A percentile compares a stretch with the other conserved stretches of the same genome.
These are phyloP conservation scores for Kazachstania sp. DNA, from an alignment of 1,139 yeast species.

Conservation along the genomic window DNA sequence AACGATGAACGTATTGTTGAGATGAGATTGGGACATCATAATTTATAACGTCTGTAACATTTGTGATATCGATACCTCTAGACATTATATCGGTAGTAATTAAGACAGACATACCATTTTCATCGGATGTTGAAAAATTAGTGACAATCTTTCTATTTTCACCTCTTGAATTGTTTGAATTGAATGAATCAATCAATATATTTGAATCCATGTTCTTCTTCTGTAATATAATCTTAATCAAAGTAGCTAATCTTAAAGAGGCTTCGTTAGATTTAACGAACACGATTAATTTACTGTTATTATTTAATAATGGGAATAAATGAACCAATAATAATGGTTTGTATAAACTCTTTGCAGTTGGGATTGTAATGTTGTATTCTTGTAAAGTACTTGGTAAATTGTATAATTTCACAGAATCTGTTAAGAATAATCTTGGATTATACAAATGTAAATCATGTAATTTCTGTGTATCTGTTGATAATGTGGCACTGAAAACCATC, in stretches of 20 bases:
- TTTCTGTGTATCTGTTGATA: conserved; percentile 88
- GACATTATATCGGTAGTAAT: conserved; percentile 91
- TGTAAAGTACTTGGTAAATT: conserved; percentile 48
- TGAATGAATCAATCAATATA: conserved; percentile 32
- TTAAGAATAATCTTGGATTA: conserved; percentile 63
- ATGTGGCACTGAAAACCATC: conserved; percentile 83
- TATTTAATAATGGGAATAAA: conserved; percentile 33
- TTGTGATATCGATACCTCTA: conserved; percentile 79
- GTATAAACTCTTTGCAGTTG: conserved; percentile 48
- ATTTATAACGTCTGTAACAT: conserved; percentile 70
- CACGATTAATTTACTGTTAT: conserved; percentile 37
- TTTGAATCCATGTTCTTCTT: conserved; percentile 15
- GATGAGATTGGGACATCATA: conserved; percentile 86
- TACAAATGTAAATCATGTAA: conserved; percentile 59
- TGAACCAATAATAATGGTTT: conserved; percentile 69
- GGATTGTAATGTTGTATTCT: conserved; percentile 44
- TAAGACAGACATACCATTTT: conserved; percentile 39
- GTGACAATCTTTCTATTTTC: conserved; percentile 43
- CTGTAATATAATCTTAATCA: conserved; percentile 43
- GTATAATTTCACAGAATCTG: conserved; percentile 47
- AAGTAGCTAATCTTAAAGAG: conserved; percentile 61
- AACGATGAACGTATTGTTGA: conserved; percentile 89
- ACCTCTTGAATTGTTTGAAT: conserved; percentile 45
- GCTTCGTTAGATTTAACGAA: conserved; percentile 86
- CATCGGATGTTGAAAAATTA: conserved; percentile 39